Percentiles rank a stretch among this genome's conserved stretches.
Evolutionary conservation across 352 stramenopile species (phyloP).

Genomic region (Globisporangium carolinianum): DNA sequence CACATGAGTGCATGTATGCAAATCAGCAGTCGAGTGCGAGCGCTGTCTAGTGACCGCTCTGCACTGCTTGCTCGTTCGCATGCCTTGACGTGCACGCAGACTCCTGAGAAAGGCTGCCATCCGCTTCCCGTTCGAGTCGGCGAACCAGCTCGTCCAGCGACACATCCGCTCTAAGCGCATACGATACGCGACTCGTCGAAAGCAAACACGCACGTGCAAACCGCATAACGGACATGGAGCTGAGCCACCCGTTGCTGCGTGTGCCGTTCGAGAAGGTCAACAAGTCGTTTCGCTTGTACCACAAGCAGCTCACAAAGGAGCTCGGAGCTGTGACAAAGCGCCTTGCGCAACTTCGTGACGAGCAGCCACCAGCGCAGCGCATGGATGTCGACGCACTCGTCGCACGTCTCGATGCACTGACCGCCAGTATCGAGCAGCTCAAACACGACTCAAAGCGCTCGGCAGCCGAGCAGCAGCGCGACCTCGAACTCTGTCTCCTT

Average conservation of each 20-base stretch:
- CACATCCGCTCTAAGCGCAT: background rate
- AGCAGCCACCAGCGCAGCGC: slow-evolving; percentile 54
- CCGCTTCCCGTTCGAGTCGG: too few relatives aligned
- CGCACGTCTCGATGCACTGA: slow-evolving; percentile 32
- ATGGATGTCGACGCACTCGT: slow-evolving; percentile 58
- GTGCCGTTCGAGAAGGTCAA: slow-evolving; percentile 71
- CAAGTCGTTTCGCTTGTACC: slow-evolving; percentile 70
- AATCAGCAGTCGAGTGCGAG: background rate
- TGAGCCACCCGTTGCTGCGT: slow-evolving; percentile 65
- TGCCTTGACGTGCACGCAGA: too few relatives aligned
- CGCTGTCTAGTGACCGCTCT: background rate
- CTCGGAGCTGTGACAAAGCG: slow-evolving; percentile 34
- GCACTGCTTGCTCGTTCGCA: background rate
- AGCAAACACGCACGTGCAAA: too few relatives aligned
- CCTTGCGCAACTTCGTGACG: slow-evolving; percentile 41
- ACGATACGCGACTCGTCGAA: too few relatives aligned
- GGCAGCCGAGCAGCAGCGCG: slow-evolving; percentile 35
- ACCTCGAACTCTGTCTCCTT: slow-evolving; percentile 45
- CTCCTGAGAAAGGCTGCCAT: background rate
- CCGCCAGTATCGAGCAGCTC: slow-evolving; percentile 31
- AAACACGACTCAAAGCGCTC: slow-evolving; percentile 46
- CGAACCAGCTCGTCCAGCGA: background rate
- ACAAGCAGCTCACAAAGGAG: slow-evolving; percentile 75
- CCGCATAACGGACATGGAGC: slow-evolving; percentile 28
- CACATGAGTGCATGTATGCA: background rate